These are phyloP conservation scores for Lunasporangiospora selenospora DNA, from an alignment of 192 early-diverging fungal species.

Conservation along the genomic window DNA sequence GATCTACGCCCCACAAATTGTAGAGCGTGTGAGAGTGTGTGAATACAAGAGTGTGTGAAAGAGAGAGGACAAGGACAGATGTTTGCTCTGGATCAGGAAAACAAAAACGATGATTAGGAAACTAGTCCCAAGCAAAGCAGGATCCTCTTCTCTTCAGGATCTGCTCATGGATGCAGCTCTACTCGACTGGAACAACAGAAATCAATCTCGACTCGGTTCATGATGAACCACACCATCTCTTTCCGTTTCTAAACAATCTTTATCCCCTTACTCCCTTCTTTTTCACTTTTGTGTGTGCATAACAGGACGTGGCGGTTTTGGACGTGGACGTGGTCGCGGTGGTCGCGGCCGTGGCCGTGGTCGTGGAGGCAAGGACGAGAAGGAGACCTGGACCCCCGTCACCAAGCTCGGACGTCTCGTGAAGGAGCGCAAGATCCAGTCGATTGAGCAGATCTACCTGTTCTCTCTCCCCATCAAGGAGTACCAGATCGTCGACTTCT, in stretches of 20 bases:
- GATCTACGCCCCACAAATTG: too few relatives aligned
- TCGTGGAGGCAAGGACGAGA: slow-evolving; percentile 81
- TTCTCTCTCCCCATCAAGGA: slow-evolving; percentile 99
- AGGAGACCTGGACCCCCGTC: slow-evolving; percentile 88
- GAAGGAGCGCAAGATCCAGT: slow-evolving; percentile 96
- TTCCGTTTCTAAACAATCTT: not conserved
- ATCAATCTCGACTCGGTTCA: slow-evolving; percentile 38
- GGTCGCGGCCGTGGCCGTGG: slow-evolving; percentile 74
- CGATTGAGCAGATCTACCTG: slow-evolving; percentile 97
- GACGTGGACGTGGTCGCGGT: slow-evolving; percentile 77
- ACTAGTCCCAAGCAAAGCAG: not conserved
- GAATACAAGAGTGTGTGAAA: too few relatives aligned
- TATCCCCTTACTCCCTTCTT: not conserved
- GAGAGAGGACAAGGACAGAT: too few relatives aligned
- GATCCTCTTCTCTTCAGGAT: not conserved
- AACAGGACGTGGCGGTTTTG: slow-evolving; percentile 80
- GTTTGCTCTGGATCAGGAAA: too few relatives aligned
- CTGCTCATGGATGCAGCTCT: not conserved
- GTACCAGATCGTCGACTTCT: slow-evolving; percentile 97
- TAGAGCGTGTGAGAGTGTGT: too few relatives aligned
- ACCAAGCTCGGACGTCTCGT: slow-evolving; percentile 99
- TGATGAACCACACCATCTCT: not conserved
- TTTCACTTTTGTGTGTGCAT: too few relatives aligned
- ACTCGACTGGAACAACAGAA: slow-evolving; percentile 17
- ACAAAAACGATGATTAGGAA: not conserved